Base-by-base conservation (phyloP, 148 eudicot genomes). In the Gaultheria prostrata region DNA sequence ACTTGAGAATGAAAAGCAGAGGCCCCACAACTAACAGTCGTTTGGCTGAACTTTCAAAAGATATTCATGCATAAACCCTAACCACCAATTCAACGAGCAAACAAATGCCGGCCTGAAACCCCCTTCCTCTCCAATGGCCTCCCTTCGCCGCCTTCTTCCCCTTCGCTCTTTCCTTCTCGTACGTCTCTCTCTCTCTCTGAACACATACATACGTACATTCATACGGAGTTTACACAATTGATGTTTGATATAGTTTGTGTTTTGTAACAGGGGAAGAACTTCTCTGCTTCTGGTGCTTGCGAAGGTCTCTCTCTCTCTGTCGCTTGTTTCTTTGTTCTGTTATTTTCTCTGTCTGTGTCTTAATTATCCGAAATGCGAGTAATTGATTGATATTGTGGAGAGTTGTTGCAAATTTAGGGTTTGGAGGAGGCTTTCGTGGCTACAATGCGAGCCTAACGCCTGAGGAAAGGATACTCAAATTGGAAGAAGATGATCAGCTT, bases 381-480 rank as follows among this genome's bases (percentile, higher is more conserved):
- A 10, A 46, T 77, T 63, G 61, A 14, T 51, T 65, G 48, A 72
- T 54, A 11, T 28, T 43, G 39, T 12, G 51, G 51, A 35, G 56
- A n/a, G 20, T 76, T 76, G 45, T 46, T 80, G 57, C 3, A 65
- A 35, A n/a, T 33, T 79, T 80, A 87, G 90, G 90, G 69, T 77
- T 82, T 67, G 81, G 84, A 82, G 91, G 90, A 73, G 81, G 82
- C 20, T 84, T 54, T 67, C 87, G 89, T 76, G 35, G 88, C 49
- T 91, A 74, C 81, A 84, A 86, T 83, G 67, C 67, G 26, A 84
- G 78, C 12, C 35, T 85, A 35, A 48, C 85, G 14, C 43, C 85
- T 7, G 92, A 88, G 53, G 83, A 92, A 46, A 89, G 72, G 51
- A 83, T 91, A 61, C 45, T 83, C 61, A 89, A 89, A 11, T 77